Base-by-base conservation (phyloP, 148 eudicot species). In the Cornus kousa region DNA sequence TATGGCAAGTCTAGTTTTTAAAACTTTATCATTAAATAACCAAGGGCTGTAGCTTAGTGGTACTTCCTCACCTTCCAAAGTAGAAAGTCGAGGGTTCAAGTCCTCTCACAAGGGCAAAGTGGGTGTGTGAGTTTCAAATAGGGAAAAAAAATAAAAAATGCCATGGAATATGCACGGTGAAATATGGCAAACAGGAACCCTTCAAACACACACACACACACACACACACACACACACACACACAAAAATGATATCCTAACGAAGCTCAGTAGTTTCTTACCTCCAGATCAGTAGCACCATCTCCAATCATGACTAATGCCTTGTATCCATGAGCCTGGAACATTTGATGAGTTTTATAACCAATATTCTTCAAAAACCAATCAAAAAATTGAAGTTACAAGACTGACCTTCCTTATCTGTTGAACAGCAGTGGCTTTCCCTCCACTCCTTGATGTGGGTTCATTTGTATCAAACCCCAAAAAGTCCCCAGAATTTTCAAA, bases 251-350 rank as follows among this genome's bases (percentile, higher is more conserved):
- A 32, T 69, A 20, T n/a, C 66, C 23, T 20, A 16, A 57, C 22
- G 55, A 62, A 72, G 6, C 20, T 32, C 19, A n/a, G 17, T 10
- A 62, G 66, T 17, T 76, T 79, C 78, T 84, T 69, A 96, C 99
- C 98, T 96, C 99, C 78, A 92, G 99, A 88, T 96, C 99, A 70
- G 99, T 96, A 72, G 98, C 99, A 48, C 99, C 99, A 81, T 96
- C 99, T 33, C 99, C 99, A 85, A 96, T 87, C 99, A 96, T 96
- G 86, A 86, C 91, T 72, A 93, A 78, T 70, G 86, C 88, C 77
- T 91, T 90, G 88, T 92, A 96, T 65, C 94, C 95, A 80, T 66
- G 85, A 78, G 86, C 93, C 99, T 96, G 87, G 75, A 81, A 80
- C 72, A 64, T 74, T 24, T 4, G 66, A 70, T 37, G 48, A 55